Conservation (phyloP, 176 grass and related monocot species). For the Tuctoria greenei region DNA sequence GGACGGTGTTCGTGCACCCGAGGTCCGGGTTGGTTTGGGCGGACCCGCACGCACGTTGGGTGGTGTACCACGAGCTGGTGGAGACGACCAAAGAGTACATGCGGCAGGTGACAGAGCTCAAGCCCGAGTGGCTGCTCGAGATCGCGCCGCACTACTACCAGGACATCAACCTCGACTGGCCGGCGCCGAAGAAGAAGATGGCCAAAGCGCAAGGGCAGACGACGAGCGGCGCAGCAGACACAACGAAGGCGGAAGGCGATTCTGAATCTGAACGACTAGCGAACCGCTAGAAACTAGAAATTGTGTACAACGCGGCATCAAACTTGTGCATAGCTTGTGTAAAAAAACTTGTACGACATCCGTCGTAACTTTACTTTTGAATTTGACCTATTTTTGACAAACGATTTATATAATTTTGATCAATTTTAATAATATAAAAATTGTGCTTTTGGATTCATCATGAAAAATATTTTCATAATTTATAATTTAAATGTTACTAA, state of each 20-base stretch:
- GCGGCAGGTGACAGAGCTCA: constrained; percentile 54
- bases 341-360: no score
- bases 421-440: no score
- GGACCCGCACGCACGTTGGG: constrained; percentile 20
- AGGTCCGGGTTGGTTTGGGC: constrained; percentile 40
- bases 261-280: not conserved
- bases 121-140: constrained; percentile 69
- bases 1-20: constrained; percentile 54
- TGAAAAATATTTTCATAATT: no score
- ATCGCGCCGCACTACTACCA: constrained; percentile 52
- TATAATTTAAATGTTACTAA: no score
- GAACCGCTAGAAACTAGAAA: not conserved
- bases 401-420: no score
- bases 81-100: constrained; percentile 56
- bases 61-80: constrained; percentile 63
- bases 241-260: not conserved
- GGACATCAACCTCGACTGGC: constrained; percentile 26
- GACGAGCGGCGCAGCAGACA: not conserved
- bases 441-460: no score
- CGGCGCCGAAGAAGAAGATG: constrained; percentile 1
- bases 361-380: no score
- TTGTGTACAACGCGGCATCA: not conserved
- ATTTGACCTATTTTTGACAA: no score
- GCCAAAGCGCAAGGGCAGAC: not conserved
- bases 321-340: not conserved